These are phyloP conservation scores for Ceratocystis colombiana DNA, from an alignment of 2,329 filamentous ascomycete species.

Conservation along the genomic window DNA sequence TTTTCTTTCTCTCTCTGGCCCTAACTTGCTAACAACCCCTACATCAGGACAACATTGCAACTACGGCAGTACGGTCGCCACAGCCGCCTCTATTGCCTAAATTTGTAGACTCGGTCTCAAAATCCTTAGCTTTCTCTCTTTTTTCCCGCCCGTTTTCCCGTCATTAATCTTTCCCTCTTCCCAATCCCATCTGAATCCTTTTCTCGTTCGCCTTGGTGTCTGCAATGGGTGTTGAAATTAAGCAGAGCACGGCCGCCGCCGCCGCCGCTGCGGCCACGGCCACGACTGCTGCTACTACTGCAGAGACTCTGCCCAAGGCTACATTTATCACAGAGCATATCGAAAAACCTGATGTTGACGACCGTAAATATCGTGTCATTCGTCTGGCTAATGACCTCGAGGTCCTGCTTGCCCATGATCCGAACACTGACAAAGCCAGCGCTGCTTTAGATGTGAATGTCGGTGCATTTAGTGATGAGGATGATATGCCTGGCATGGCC, in stretches of 20 bases:
- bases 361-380: constrained; percentile 80
- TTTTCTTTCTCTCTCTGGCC: not conserved
- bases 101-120: not conserved
- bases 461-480: constrained; percentile 85
- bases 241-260: not conserved
- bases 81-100: too few relatives aligned
- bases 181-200: too few relatives aligned
- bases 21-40: not conserved
- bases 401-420: constrained; percentile 83
- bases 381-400: constrained; percentile 78
- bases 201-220: not conserved
- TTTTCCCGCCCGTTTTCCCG: not conserved
- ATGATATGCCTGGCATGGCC: constrained; percentile 86
- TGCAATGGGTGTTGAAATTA: constrained; percentile 4
- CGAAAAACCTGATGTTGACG: constrained; percentile 75
- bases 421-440: constrained; percentile 91
- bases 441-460: constrained; percentile 93
- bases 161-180: not conserved
- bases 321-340: constrained; percentile 53
- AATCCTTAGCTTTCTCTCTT: not conserved
- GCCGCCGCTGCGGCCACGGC: not conserved
- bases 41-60: constrained; percentile 9
- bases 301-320: not conserved
- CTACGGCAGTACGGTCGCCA: not conserved
- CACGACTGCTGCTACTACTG: not conserved